A percentile compares a stretch with the other conserved stretches of the same genome.
phyloP scores from a whole-genome alignment of 2,329 filamentous ascomycete genomes.

The Taxawa tesnikishii region DNA sequence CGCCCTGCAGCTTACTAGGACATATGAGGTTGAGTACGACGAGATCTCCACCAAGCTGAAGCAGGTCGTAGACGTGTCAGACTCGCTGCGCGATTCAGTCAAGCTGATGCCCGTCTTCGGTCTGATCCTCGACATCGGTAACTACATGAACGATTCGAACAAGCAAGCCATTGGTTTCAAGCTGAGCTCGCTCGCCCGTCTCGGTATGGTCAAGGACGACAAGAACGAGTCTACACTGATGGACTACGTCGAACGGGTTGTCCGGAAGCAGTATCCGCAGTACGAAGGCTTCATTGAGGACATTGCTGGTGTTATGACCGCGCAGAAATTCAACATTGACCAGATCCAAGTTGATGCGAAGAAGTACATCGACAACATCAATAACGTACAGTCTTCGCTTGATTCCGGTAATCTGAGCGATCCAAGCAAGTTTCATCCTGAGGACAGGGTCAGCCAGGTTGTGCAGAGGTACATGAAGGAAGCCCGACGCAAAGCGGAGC shows the following conservation, averaged over 20 bases:
- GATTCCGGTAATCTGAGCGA: slow-evolving; percentile 92
- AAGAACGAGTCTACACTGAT: slow-evolving; percentile 96
- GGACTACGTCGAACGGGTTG: slow-evolving; percentile 90
- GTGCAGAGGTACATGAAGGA: slow-evolving; percentile 96
- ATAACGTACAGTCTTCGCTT: slow-evolving; percentile 81
- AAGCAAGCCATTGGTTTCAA: slow-evolving; percentile 98
- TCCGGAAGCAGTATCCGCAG: slow-evolving; percentile 89
- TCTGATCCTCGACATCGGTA: slow-evolving; percentile 92
- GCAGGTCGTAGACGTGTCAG: slow-evolving; percentile 76
- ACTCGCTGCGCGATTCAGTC: slow-evolving; percentile 81
- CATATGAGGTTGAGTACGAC: slow-evolving; percentile 80
- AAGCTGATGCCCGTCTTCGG: slow-evolving; percentile 92
- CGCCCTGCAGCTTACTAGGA: slow-evolving; percentile 72
- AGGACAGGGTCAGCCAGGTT: slow-evolving; percentile 85
- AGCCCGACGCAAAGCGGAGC: slow-evolving; percentile 85
- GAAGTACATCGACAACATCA: slow-evolving; percentile 89
- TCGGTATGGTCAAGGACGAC: slow-evolving; percentile 98
- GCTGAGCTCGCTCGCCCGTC: slow-evolving; percentile 77
- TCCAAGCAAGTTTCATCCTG: slow-evolving; percentile 93
- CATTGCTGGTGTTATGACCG: slow-evolving; percentile 63
- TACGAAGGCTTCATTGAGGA: slow-evolving; percentile 85
- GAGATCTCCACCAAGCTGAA: slow-evolving; percentile 77
- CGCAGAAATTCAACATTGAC: slow-evolving; percentile 90
- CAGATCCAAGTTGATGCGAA: slow-evolving; percentile 77
- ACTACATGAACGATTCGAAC: slow-evolving; percentile 99